Conservation (phyloP, 768 basidiomycete genomes). For the Rhodocollybia butyracea region DNA sequence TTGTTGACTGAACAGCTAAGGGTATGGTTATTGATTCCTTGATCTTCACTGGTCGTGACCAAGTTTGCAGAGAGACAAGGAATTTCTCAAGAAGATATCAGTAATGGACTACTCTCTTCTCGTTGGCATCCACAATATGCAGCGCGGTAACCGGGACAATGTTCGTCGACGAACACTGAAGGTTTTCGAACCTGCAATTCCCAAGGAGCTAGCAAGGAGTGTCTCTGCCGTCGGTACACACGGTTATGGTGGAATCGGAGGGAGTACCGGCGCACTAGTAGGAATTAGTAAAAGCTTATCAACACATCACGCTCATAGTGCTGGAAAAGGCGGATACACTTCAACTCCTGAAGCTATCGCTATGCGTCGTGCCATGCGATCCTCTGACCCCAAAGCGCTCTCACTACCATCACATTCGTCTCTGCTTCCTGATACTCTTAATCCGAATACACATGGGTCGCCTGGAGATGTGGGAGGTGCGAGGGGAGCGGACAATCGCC, state of each 20-base stretch:
- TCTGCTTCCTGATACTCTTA: slow-evolving; percentile 54
- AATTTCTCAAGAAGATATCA: slow-evolving; percentile 73
- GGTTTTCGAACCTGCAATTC: slow-evolving; percentile 60
- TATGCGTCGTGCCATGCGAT: slow-evolving; percentile 81
- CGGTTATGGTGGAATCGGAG: neutral
- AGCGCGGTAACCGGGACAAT: slow-evolving; percentile 88
- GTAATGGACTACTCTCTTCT: slow-evolving; percentile 98
- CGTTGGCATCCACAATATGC: slow-evolving; percentile 91
- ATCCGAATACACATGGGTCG: neutral
- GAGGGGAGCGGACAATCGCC: slow-evolving; percentile 41
- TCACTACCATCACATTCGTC: slow-evolving; percentile 48
- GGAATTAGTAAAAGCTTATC: slow-evolving; percentile 4
- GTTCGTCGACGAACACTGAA: slow-evolving; percentile 86
- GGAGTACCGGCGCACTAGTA: slow-evolving; percentile 2
- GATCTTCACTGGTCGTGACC: neutral
- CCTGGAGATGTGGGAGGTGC: neutral
- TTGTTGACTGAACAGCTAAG: slow-evolving; percentile 88
- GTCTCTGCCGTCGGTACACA: slow-evolving; percentile 40
- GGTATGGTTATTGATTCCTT: neutral
- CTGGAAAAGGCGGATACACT: slow-evolving; percentile 34
- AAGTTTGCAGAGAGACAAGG: slow-evolving; percentile 56
- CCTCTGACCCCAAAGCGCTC: slow-evolving; percentile 74
- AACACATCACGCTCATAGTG: neutral
- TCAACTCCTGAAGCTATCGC: slow-evolving; percentile 73
- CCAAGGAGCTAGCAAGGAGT: neutral